Evolutionary conservation across 129 eudicot genomes (phyloP).

Genomic region (Dittrichia graveolens): DNA sequence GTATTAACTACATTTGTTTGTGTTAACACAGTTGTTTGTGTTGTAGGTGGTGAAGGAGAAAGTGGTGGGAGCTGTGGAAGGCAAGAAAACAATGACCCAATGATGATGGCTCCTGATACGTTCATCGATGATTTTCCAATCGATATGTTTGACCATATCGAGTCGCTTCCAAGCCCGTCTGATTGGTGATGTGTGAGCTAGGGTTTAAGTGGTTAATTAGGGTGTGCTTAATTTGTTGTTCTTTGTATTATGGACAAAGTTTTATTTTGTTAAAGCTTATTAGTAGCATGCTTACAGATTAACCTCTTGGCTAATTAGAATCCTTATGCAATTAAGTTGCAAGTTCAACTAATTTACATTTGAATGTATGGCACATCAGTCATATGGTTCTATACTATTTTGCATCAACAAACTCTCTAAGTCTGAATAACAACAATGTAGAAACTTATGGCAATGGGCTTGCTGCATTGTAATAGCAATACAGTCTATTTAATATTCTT

Average conservation of each 20-base stretch:
- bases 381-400: too few species aligned
- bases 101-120: conserved; percentile 48
- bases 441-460: too few species aligned
- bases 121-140: conserved; percentile 84
- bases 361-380: background rate
- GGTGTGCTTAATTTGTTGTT: conserved; percentile 34
- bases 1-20: background rate
- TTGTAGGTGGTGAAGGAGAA: conserved; percentile 43
- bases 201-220: background rate
- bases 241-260: conserved; percentile 36
- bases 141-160: conserved; percentile 76
- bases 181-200: conserved; percentile 53
- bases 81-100: conserved; percentile 42
- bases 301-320: conserved; percentile 9
- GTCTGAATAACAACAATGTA: too few species aligned
- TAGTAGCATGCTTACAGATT: background rate
- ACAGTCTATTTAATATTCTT: too few species aligned
- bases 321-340: conserved; percentile 5
- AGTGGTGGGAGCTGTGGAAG: conserved; percentile 42
- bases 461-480: too few species aligned
- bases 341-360: conserved; percentile 9
- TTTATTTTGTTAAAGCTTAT: conserved; percentile 5
- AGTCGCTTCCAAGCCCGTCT: conserved; percentile 84
- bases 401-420: too few species aligned
- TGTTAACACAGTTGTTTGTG: conserved; percentile 10